These are phyloP conservation scores for Przewalskia tangutica DNA, from an alignment of 257 asterid genomes.

Conservation along the genomic window DNA sequence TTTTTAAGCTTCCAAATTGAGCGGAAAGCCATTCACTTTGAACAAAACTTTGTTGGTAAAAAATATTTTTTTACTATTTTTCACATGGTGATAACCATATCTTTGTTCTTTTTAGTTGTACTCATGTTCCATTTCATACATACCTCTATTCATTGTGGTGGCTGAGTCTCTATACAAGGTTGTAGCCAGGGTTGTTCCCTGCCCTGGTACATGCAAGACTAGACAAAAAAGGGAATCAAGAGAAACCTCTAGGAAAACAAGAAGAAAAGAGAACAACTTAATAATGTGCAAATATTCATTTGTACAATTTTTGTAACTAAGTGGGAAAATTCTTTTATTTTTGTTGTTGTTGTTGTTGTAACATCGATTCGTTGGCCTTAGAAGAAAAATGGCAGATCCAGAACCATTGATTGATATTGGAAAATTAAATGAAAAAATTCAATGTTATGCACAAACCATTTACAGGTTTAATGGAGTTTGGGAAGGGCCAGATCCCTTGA, in stretches of 20 bases:
- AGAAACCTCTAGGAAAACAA: neutral
- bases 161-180: neutral
- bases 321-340: neutral
- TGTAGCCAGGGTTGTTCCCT: conserved; percentile 6
- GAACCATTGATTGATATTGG: conserved; percentile 12
- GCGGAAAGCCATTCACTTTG: conserved; percentile 11
- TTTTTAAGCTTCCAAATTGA: neutral
- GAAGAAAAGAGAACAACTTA: neutral
- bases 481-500: conserved; percentile 89
- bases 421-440: conserved; percentile 30
- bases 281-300: neutral
- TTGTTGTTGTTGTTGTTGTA: neutral
- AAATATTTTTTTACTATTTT: neutral
- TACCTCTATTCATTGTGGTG: neutral
- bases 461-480: conserved; percentile 84
- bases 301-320: neutral
- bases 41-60: neutral
- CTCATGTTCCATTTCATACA: neutral
- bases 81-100: neutral
- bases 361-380: neutral
- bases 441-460: conserved; percentile 63
- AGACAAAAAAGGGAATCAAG: neutral
- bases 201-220: neutral
- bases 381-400: neutral
- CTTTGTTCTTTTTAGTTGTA: neutral